Base-by-base conservation (phyloP, 768 basidiomycete genomes). In the Mycena venus region DNA sequence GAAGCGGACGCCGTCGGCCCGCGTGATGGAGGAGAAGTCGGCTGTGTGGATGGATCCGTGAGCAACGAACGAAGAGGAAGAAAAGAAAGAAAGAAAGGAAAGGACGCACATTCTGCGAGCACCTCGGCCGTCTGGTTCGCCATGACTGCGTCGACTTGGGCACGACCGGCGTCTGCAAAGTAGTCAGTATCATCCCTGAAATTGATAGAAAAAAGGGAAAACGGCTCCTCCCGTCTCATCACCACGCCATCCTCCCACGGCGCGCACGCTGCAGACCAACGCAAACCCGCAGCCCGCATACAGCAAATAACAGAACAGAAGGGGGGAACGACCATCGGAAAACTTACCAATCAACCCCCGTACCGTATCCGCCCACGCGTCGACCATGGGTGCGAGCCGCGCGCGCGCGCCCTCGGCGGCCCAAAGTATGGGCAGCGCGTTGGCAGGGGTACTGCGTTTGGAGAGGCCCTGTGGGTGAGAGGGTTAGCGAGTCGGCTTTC, bases 21-120 rank as follows among this genome's bases (percentile, higher is more conserved):
- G 90, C 84, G 97, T 88, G 55, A 98, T 86, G 25, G 92, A 91
- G 19, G 90, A 83, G 91, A 96, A 96, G 27, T 96, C 95, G 4
- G 84, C 76, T 49, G 47, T 10, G 47, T 23, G 15, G 36, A 15
- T 15, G 36, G 36, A n/a, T n/a, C n/a, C 15, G 36, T 38, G 17
- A 44, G 42, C 15, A 17, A n/a, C n/a, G 9, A 49, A 21, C 5
- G 23, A 49, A 49, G 47, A 23, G 9, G 3, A 49, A 23, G 47
- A n/a, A 23, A 23, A 23, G 47, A 2, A n/a, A 42, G 17, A 17
- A 44, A 44, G 4, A 3, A 10, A 15, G 47, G n/a, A 49, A 5
- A 19, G 17, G 42, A 49, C 47, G n/a, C 47, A 49, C 47, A 21
- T 64, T 90, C 88, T 42, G 87, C 89, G 66, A 97, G 94, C 59